Evolutionary conservation across 2,329 filamentous ascomycete genomes (phyloP), one percentile per base, ranked within the genome.

Genomic region (Aspergillus calidoustus): DNA sequence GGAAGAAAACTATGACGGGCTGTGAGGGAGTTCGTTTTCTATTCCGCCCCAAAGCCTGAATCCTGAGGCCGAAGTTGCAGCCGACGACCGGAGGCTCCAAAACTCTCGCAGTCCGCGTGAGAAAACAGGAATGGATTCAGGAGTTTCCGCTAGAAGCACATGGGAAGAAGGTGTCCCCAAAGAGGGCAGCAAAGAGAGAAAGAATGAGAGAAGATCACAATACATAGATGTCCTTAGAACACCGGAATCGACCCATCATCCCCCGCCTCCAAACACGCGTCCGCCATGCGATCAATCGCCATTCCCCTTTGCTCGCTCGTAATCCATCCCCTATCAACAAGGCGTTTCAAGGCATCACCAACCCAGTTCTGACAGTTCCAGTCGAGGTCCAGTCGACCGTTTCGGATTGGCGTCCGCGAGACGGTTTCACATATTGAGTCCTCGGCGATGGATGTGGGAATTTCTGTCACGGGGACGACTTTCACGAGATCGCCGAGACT

Each of bases 321-420:
- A 30, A 74, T 49, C 61, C 63, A 71, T 3, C 66, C 68, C 8
- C 63, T 52, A 25, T 66, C 61, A 4, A 72, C 69, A 50, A 74
- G 53, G 15, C 64, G 59, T 11, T 46, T 50, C 41, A 74, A 48
- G 6, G 72, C 72, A 56, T 74, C 72, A 1, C 68, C 71, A 11
- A 74, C 71, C 72, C 72, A 74, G 19, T 74, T 71, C 65, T 74
- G 72, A 48, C 72, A 74, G 49, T 73, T 74, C 72, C 72, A 74
- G n/a, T 74, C 70, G 13, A 65, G 55, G 54, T 72, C 63, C 8
- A 57, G 7, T 15, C 55, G 63, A 3, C 68, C 65, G 25, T 74
- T 74, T 11, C 66, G 60, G 8, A 72, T 64, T 4, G 66, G 51
- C 13, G 71, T 73, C 4, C 59, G 56, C 7, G 64, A 53, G 23